Conservation (phyloP, 768 basidiomycete species). For the Pluteus cervinus region DNA sequence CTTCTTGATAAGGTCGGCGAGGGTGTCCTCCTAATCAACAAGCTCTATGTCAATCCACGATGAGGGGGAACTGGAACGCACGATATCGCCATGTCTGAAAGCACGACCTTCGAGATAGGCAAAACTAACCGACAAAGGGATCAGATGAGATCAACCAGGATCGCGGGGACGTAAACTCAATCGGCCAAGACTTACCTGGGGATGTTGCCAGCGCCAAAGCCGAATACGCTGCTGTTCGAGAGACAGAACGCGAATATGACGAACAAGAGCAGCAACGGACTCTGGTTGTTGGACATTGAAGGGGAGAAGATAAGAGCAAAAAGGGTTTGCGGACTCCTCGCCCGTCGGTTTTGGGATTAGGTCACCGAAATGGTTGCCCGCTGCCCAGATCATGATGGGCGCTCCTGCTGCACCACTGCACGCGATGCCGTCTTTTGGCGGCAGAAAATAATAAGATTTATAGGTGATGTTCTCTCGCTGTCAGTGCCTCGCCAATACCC, state of each 20-base stretch:
- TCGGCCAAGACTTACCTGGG: constrained; percentile 65
- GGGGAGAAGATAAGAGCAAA: constrained; percentile 14
- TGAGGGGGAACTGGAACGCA: constrained; percentile 23
- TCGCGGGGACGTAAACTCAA: too few species aligned
- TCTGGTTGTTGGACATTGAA: constrained; percentile 28
- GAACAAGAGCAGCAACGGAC: constrained; percentile 38
- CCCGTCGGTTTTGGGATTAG: background rate
- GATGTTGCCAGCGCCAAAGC: constrained; percentile 85
- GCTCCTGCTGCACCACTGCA: too few species aligned
- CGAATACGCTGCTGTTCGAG: constrained; percentile 53
- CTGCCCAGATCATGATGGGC: background rate
- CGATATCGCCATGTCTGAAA: constrained; percentile 88
- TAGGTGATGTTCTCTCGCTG: too few species aligned
- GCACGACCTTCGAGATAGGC: constrained; percentile 84
- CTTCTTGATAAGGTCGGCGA: constrained; percentile 55
- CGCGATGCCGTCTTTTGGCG: too few species aligned
- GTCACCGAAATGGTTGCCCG: background rate
- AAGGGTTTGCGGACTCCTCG: background rate
- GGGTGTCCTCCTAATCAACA: constrained; percentile 53
- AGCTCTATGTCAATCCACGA: constrained; percentile 5
- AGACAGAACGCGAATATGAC: constrained; percentile 52
- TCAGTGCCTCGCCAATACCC: too few species aligned
- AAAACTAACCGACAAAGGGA: constrained; percentile 38
- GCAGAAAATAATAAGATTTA: too few species aligned
- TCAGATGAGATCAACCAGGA: constrained; percentile 7